Evolutionary conservation across 2,329 filamentous ascomycete genomes (phyloP).

Genomic region (Oidium heveae): DNA sequence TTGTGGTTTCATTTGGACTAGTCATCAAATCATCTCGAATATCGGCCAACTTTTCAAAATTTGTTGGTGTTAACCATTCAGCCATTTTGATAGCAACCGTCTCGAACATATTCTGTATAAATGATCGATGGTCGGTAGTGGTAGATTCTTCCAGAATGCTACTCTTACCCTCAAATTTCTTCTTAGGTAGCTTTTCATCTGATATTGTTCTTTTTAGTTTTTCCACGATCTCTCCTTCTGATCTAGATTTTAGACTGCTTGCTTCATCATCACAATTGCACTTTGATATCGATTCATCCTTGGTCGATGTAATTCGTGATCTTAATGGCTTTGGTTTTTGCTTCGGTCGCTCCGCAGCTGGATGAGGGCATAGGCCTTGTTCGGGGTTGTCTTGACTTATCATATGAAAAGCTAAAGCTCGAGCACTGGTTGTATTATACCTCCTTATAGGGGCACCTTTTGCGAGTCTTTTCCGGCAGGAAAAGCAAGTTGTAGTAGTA

Average conservation of each 20-base stretch:
- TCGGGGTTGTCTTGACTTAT: conserved; percentile 60
- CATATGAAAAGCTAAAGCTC: conserved; percentile 55
- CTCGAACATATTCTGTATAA: conserved; percentile 38
- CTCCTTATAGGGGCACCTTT: conserved; percentile 45
- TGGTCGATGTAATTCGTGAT: neutral
- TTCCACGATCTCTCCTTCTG: neutral
- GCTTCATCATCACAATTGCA: neutral
- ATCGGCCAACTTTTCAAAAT: conserved; percentile 7
- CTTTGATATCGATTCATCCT: neutral
- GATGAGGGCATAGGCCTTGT: conserved; percentile 33
- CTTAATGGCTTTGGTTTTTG: neutral
- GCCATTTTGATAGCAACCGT: conserved; percentile 44
- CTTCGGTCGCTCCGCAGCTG: conserved; percentile 3
- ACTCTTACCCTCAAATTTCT: conserved; percentile 1
- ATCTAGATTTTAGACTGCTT: neutral
- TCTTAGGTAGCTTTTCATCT: neutral
- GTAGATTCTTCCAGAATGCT: conserved; percentile 8
- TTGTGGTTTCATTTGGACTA: neutral
- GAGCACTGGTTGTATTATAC: conserved; percentile 60
- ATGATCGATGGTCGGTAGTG: conserved; percentile 32
- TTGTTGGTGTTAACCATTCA: conserved; percentile 39
- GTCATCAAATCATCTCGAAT: neutral
- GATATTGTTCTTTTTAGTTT: conserved; percentile 1
- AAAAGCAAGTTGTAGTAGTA: conserved; percentile 55
- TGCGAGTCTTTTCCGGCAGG: conserved; percentile 42